Evolutionary conservation across 2,329 filamentous ascomycete genomes (phyloP), one percentile per base, ranked within the genome.

Genomic region (Corynespora cassiicola): DNA sequence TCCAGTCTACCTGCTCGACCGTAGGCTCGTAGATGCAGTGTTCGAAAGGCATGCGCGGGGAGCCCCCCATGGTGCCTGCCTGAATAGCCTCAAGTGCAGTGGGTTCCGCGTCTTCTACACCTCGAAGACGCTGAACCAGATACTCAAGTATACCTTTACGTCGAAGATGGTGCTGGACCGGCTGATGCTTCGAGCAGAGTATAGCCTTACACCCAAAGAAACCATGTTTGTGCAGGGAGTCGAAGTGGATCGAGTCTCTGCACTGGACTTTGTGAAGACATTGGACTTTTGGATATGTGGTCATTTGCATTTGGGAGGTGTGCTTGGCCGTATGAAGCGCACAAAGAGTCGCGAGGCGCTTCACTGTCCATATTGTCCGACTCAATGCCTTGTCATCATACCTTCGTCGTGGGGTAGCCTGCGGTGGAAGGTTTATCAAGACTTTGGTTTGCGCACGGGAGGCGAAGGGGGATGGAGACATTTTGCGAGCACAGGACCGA

Each of bases 131-230:
- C 18, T 26, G 10, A 36, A 40, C 14, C 35, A 48, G 10, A 10
- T 31, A 5, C 26, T 52, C 12, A 31, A 36, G 14, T 45, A 50
- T 24, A 21, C 20, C 10, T 42, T 45, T 32, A 14, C 22, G 10
- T 34, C 42, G 8, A 46, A 33, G 16, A 50, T 52, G 16, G 31
- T 52, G 4, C 21, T 45, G 10, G 49, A 50, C 22, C 32, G 42
- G 6, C 21, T 52, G 7, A 31, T 50, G 2, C 25, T 52, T 2
- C 39, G 34, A 12, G 18, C 43, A 2, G 45, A 33, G 9, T 52
- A 42, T 28, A 45, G 10, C 2, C 43, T 49, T 26, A 23, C 26
- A 15, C 18, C 20, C 2, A 26, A 42, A 12, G 25, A 23, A n/a
- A 41, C 24, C 14, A 39, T 35, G 30, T 37, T 31, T 27, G 22